Evolutionary conservation across 495 filamentous ascomycete species (phyloP).

Genomic region (Neurospora sp.): DNA sequence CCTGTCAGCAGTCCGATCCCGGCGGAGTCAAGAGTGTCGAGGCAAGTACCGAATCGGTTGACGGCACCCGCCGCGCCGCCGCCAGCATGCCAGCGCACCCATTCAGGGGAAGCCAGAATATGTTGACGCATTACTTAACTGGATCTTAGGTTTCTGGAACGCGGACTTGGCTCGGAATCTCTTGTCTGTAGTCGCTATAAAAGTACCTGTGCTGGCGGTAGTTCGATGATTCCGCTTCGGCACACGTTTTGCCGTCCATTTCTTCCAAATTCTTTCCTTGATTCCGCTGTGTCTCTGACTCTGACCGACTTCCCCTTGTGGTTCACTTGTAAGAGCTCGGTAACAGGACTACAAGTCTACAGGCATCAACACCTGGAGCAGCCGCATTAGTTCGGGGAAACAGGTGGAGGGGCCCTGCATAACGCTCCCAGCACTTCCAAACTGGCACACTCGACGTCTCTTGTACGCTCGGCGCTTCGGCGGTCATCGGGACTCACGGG

Average conservation of each 20-base stretch:
- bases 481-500: constrained; percentile 17
- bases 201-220: background rate
- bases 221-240: background rate
- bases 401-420: background rate
- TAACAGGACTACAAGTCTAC: background rate
- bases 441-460: constrained; percentile 13
- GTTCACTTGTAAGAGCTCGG: background rate
- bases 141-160: background rate
- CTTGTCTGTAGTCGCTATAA: background rate
- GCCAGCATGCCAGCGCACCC: background rate
- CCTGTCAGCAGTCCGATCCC: background rate
- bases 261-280: background rate
- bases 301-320: background rate
- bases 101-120: background rate
- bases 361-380: background rate
- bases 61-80: background rate
- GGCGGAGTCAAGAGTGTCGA: background rate
- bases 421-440: constrained; percentile 5
- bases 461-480: constrained; percentile 17
- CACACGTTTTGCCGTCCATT: background rate
- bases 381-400: background rate
- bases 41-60: background rate
- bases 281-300: background rate
- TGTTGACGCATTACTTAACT: background rate
- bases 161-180: background rate